These are phyloP conservation scores for Sextonia rubra DNA, from an alignment of 164 flowering plant genomes.

Conservation along the genomic window DNA sequence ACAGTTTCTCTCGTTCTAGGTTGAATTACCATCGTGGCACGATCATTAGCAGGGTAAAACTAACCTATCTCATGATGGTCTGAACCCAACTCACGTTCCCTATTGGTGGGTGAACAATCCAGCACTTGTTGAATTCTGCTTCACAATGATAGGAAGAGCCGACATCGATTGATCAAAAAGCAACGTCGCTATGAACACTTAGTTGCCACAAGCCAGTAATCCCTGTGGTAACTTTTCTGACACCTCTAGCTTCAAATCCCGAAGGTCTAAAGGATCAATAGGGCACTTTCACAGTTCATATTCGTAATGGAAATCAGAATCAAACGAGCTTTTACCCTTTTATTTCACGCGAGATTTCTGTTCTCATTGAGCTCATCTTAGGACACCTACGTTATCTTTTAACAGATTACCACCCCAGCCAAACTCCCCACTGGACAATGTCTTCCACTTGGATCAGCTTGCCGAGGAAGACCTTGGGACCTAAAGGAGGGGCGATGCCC, in stretches of 20 bases:
- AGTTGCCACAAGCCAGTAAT: slow-evolving; percentile 43
- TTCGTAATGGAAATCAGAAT: no score
- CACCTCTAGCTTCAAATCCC: no score
- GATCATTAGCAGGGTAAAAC: slow-evolving; percentile 16
- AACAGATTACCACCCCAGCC: slow-evolving; percentile 46
- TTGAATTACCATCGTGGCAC: slow-evolving; percentile 17
- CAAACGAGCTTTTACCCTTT: no score
- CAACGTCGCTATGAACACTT: slow-evolving; percentile 35
- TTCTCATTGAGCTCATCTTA: no score
- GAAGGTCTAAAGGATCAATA: no score
- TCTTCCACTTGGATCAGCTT: slow-evolving; percentile 24
- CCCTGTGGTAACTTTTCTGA: no score
- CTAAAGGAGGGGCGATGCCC: slow-evolving; percentile 27
- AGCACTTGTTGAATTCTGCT: slow-evolving; percentile 20
- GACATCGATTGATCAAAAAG: slow-evolving; percentile 30
- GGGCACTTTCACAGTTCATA: no score
- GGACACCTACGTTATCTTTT: slow-evolving; percentile 44
- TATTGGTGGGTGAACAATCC: slow-evolving; percentile 29
- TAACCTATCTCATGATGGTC: slow-evolving; percentile 18
- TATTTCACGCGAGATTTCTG: no score
- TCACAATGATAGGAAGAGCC: slow-evolving; percentile 33
- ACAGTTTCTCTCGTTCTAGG: slow-evolving; percentile 13
- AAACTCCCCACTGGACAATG: slow-evolving; percentile 41
- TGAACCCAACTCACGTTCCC: slow-evolving; percentile 21
- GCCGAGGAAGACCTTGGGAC: slow-evolving; percentile 18